Conservation (phyloP, 2,329 filamentous ascomycete genomes). For the Aspergillus tamarii region DNA sequence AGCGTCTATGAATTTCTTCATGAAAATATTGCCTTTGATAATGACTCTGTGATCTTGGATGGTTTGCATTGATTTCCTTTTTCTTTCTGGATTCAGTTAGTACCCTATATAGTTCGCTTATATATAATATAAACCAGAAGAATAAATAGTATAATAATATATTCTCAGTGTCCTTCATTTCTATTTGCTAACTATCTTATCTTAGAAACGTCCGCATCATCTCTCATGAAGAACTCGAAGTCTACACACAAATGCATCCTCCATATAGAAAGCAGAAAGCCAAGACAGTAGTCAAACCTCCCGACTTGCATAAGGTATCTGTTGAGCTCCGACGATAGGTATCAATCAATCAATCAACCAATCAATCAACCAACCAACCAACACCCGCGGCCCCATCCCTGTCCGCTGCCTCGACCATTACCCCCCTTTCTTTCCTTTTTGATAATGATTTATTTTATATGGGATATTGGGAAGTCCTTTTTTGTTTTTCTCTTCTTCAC, state of each 20-base stretch:
- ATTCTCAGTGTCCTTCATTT: conserved; percentile 5
- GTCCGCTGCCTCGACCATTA: conserved; percentile 4
- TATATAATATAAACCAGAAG: background rate
- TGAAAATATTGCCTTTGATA: background rate
- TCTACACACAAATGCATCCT: background rate
- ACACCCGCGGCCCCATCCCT: background rate
- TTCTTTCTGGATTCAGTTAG: background rate
- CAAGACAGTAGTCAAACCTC: background rate
- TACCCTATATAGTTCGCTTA: background rate
- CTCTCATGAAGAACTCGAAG: background rate
- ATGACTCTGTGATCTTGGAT: background rate
- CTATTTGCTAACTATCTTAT: background rate
- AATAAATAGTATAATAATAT: background rate
- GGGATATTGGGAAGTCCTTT: background rate
- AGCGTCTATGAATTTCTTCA: background rate
- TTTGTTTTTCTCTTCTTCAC: conserved; percentile 2
- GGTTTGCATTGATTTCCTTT: background rate
- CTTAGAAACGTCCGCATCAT: background rate
- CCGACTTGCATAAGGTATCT: background rate
- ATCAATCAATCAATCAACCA: background rate
- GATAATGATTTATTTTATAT: background rate
- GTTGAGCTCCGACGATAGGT: background rate
- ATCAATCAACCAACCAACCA: background rate
- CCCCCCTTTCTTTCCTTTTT: conserved; percentile 1
- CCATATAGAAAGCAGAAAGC: background rate